A percentile compares a stretch with the other conserved stretches of the same genome.
Evolutionary conservation across 1,284 basidiomycete genomes (phyloP).

Genomic region (Puccinia sorghi): DNA sequence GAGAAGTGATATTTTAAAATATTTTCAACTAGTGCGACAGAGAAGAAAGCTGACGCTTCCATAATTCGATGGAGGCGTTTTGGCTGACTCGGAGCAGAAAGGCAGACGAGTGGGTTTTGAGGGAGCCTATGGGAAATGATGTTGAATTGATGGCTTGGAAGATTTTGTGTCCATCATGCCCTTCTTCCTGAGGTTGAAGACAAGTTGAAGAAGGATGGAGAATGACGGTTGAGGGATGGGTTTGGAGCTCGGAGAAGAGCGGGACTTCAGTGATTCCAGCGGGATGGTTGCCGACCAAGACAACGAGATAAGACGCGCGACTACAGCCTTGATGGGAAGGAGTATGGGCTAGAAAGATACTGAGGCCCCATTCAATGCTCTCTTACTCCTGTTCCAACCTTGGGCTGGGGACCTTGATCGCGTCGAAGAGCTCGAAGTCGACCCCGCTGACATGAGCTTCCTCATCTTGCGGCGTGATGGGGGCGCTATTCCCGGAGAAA

Average conservation of each 20-base stretch:
- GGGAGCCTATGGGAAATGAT: too few relatives aligned
- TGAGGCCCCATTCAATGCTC: slow-evolving; percentile 17
- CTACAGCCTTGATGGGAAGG: too few relatives aligned
- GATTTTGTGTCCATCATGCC: neutral
- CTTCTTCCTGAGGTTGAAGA: neutral
- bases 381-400: neutral
- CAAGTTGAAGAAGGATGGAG: slow-evolving; percentile 8
- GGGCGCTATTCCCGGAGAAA: neutral
- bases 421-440: slow-evolving; percentile 10
- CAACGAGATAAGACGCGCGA: neutral
- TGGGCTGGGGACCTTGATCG: slow-evolving; percentile 11
- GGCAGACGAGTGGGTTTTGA: neutral
- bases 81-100: slow-evolving; percentile 9
- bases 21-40: too few relatives aligned
- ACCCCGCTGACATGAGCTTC: slow-evolving; percentile 13
- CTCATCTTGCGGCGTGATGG: neutral
- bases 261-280: slow-evolving; percentile 6
- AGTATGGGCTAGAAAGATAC: slow-evolving; percentile 15
- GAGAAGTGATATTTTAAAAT: too few relatives aligned
- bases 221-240: neutral
- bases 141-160: slow-evolving; percentile 23
- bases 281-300: slow-evolving; percentile 11
- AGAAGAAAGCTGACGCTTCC: neutral
- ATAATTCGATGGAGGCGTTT: slow-evolving; percentile 10
- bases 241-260: neutral